Evolutionary conservation across 805 yeast genomes (phyloP).

Genomic region (Yarrowia sp.): DNA sequence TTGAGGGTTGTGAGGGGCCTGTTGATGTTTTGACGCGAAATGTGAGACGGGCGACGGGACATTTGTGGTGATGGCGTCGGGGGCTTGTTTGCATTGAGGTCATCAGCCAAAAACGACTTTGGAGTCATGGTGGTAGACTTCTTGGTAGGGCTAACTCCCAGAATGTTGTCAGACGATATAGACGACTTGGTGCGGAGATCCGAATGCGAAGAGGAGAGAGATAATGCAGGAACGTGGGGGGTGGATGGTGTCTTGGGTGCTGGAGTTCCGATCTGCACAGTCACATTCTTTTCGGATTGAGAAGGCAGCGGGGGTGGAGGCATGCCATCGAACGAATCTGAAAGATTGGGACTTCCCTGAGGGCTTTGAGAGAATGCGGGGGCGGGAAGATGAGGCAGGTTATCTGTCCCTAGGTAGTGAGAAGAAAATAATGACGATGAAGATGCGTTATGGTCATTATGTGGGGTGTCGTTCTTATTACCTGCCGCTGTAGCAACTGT

Average conservation of each 20-base stretch:
- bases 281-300: constrained; percentile 9
- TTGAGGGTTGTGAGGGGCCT: constrained; percentile 13
- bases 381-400: background rate
- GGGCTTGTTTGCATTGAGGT: background rate
- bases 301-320: constrained; percentile 24
- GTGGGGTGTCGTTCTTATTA: background rate
- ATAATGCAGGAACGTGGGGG: constrained; percentile 11
- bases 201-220: constrained; percentile 4
- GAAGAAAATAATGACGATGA: background rate
- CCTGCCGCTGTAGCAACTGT: background rate
- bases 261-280: constrained; percentile 14
- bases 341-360: constrained; percentile 12
- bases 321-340: constrained; percentile 22
- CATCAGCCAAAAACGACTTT: constrained; percentile 5
- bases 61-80: constrained; percentile 13
- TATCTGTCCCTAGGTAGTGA: background rate
- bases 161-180: background rate
- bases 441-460: background rate
- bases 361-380: constrained; percentile 16
- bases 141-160: constrained; percentile 16
- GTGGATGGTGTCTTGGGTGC: constrained; percentile 7
- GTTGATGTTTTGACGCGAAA: constrained; percentile 13
- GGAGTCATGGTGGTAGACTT: constrained; percentile 15
- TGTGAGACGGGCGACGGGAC: constrained; percentile 2
- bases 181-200: background rate